Base-by-base conservation (phyloP, 2,329 filamentous ascomycete genomes). In the Alternaria angustiovoidea region DNA sequence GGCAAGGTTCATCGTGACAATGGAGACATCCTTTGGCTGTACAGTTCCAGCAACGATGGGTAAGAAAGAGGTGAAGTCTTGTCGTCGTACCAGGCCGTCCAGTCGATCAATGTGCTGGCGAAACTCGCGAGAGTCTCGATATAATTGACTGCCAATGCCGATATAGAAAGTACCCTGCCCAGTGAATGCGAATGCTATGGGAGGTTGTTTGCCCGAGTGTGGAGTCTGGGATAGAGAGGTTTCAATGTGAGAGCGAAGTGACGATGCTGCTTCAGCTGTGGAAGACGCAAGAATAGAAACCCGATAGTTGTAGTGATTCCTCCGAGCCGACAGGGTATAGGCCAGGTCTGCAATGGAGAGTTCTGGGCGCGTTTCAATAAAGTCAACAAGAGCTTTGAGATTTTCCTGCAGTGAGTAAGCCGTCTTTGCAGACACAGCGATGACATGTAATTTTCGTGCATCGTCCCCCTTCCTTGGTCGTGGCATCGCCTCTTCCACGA, bases 401-500 rank as follows among this genome's bases (percentile, higher is more conserved):
- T 36, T 36, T 36, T 16, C 32, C 14, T 36, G 32, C 5, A 36
- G 14, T 14, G 32, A 36, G 32, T 36, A 36, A n/a, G 32, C 32
- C 5, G 32, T 36, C 14, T 36, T 36, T 7, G 32, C 32, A 36
- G 32, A 36, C 32, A 36, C 32, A 14, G 5, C 14, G 32, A 36
- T 36, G 6, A 36, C 32, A 7, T 36, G 32, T 14, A 12, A 7
- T 16, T 36, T 36, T 14, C 36, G 36, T 39, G 47, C 11, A 38
- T 51, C 28, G n/a, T 34, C 1, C 1, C 30, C 16, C 16, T 6
- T n/a, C 14, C 4, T 18, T 16, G 36, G 7, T 38, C 16, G 16
- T 38, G 36, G 16, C 16, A 16, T 16, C 16, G 65, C 60, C 63
- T 71, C 71, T 54, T 69, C 64, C 16, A 78, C 22, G 2, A 76